Evolutionary conservation across 1,284 basidiomycete species (phyloP).

Genomic region (Cutaneotrichosporon arboriforme): DNA sequence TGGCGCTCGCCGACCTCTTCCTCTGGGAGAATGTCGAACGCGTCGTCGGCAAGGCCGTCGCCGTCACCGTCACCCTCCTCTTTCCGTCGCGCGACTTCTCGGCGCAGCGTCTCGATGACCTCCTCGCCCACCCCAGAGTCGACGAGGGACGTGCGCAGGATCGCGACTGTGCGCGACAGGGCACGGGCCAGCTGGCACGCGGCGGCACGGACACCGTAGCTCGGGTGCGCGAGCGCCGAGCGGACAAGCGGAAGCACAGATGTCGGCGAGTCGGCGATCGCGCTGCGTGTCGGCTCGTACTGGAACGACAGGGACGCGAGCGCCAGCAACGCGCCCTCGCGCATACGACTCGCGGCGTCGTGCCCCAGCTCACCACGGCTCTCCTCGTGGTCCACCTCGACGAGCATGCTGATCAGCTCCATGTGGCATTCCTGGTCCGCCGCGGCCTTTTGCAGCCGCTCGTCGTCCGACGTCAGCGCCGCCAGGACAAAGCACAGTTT

Average conservation of each 20-base stretch:
- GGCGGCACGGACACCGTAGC: conserved; percentile 70
- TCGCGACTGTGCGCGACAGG: conserved; percentile 66
- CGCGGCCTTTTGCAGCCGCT: conserved; percentile 54
- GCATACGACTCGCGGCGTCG: conserved; percentile 13
- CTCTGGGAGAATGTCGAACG: conserved; percentile 13
- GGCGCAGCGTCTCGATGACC: conserved; percentile 58
- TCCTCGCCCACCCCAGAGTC: conserved; percentile 71
- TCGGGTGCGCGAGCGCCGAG: conserved; percentile 56
- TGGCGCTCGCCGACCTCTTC: conserved; percentile 55
- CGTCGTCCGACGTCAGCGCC: conserved; percentile 64
- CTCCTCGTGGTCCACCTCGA: conserved; percentile 52
- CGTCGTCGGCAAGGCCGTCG: conserved; percentile 10
- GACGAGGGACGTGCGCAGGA: conserved; percentile 72
- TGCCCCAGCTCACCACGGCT: conserved; percentile 54
- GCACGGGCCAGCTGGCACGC: conserved; percentile 80
- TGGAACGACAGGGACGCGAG: conserved; percentile 65
- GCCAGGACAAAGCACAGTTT: conserved; percentile 65
- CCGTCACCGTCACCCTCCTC: conserved; percentile 1
- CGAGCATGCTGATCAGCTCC: conserved; percentile 23
- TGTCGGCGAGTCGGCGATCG: conserved; percentile 56
- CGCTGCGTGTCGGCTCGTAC: conserved; percentile 63
- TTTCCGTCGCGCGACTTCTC: conserved; percentile 25
- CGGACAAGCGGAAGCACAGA: conserved; percentile 56
- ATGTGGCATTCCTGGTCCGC: conserved; percentile 30
- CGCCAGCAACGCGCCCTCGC: conserved; percentile 62